Percentiles rank a stretch among this genome's conserved stretches.
Evolutionary conservation across 306 rosid genomes (phyloP).

Genomic region (Oemleria cerasiformis): DNA sequence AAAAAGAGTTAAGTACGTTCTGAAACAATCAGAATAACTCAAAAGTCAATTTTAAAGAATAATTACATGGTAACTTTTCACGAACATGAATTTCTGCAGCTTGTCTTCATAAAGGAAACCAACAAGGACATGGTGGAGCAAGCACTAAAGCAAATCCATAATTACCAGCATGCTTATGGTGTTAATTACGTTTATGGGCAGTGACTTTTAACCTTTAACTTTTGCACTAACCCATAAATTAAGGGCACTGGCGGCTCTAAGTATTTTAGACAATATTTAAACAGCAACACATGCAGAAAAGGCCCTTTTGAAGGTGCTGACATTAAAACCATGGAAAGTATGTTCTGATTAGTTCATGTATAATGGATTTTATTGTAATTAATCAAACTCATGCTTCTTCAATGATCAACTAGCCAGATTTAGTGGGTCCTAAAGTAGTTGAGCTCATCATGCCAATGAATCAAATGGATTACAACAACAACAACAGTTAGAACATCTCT

Average conservation of each 20-base stretch:
- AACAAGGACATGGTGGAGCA: constrained; percentile 33
- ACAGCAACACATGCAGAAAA: neutral
- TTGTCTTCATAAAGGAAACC: constrained; percentile 23
- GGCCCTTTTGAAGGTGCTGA: constrained; percentile 2
- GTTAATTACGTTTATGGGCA: neutral
- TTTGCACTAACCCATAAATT: constrained; percentile 4
- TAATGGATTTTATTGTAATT: constrained; percentile 3
- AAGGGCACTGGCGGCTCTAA: neutral
- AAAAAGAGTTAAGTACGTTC: too few relatives aligned
- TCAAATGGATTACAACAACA: constrained; percentile 14
- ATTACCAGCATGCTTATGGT: constrained; percentile 13
- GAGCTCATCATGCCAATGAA: constrained; percentile 26
- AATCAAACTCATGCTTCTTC: constrained; percentile 31
- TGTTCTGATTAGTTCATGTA: constrained; percentile 13
- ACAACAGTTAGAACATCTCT: constrained; percentile 4
- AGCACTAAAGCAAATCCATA: constrained; percentile 27
- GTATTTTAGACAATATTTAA: neutral
- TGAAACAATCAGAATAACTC: neutral
- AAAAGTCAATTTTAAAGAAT: constrained; percentile 18
- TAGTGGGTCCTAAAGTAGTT: constrained; percentile 40
- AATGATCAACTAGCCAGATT: constrained; percentile 45
- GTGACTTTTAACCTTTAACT: constrained; percentile 9
- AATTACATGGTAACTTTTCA: constrained; percentile 25
- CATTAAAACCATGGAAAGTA: neutral
- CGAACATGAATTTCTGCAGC: constrained; percentile 12